Base-by-base conservation (phyloP, 768 basidiomycete species). In the Nidularia pulvinata region DNA sequence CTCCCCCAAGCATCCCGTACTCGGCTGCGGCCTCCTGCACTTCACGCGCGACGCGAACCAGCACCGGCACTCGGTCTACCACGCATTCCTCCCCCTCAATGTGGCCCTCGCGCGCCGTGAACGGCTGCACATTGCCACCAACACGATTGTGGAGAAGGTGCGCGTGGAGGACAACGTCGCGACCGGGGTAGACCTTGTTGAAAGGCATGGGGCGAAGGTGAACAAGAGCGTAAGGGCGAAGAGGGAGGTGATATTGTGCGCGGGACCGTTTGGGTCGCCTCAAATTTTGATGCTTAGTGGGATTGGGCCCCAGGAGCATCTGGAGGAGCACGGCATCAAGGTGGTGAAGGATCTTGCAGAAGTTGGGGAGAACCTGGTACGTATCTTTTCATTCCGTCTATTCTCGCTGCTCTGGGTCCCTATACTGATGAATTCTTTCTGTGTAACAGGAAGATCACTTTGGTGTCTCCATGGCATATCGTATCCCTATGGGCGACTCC, bases 261-360 rank as follows among this genome's bases (percentile, higher is more conserved):
- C 69, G 16, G 77, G 79, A 7, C 69, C 77, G 0, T 60, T 80
- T 35, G 68, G 72, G 32, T 71, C 69, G 6, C 70, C 78, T 19
- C 76, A 77, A 49, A 58, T 79, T n/a, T 64, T 80, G 13, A 63
- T 77, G 56, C 55, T 68, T 51, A 46, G 70, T 54, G 80, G 81
- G 14, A 65, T 83, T 46, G 81, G 80, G 22, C 77, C 79, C 3
- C 56, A 45, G 10, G 48, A 59, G 9, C 66, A 67, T 6, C 61
- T 81, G 5, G 54, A 65, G 19, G 54, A 54, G 19, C 59, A 70
- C 33, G 65, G 60, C 14, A 64, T 71, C 25, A 47, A 50, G 3
- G 60, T 71, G 2, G 54, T 70, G 10, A 61, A 63, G 42, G 66
- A 73, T 46, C 56, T 68, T 6, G 64, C 70, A 4, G 72, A 68